phyloP scores from a whole-genome alignment of 345 rosid genomes.

The Lagerstroemia speciosa region DNA sequence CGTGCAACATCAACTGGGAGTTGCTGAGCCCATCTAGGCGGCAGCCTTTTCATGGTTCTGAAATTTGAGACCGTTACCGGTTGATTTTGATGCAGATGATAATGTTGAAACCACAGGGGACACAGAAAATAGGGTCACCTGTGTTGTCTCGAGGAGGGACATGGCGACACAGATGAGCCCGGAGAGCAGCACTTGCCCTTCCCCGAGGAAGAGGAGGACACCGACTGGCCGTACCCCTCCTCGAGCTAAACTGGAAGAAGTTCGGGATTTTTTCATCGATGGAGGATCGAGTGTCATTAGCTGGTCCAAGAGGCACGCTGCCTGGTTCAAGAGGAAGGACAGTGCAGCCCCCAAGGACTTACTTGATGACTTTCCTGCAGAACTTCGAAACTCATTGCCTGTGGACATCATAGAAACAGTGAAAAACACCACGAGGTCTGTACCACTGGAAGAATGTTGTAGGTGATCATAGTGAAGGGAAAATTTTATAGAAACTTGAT shows the following conservation, averaged over 20 bases:
- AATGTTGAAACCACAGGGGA: slow-evolving; percentile 26
- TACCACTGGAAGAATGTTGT: not conserved
- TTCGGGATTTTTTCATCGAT: slow-evolving; percentile 77
- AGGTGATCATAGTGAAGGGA: not conserved
- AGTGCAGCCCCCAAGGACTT: slow-evolving; percentile 33
- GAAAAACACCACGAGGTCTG: slow-evolving; percentile 52
- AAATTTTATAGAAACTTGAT: too few species aligned
- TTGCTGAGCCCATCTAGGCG: not conserved
- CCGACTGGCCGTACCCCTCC: slow-evolving; percentile 32
- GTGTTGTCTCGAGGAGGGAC: slow-evolving; percentile 56
- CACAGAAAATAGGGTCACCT: slow-evolving; percentile 32
- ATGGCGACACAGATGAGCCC: slow-evolving; percentile 96
- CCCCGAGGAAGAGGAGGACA: slow-evolving; percentile 30
- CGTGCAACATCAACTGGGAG: not conserved
- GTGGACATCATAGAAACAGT: slow-evolving; percentile 55
- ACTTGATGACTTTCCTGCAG: slow-evolving; percentile 12
- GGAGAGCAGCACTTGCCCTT: slow-evolving; percentile 31
- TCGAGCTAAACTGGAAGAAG: slow-evolving; percentile 44
- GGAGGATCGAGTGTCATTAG: slow-evolving; percentile 48
- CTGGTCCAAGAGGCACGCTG: slow-evolving; percentile 43
- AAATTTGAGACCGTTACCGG: not conserved
- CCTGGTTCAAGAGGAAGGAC: slow-evolving; percentile 32
- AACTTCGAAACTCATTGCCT: slow-evolving; percentile 27
- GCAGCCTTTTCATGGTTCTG: not conserved
- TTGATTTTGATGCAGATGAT: slow-evolving; percentile 42